Evolutionary conservation across 805 yeast species (phyloP).

Genomic region (Sugiyamaella lignohabitans): DNA sequence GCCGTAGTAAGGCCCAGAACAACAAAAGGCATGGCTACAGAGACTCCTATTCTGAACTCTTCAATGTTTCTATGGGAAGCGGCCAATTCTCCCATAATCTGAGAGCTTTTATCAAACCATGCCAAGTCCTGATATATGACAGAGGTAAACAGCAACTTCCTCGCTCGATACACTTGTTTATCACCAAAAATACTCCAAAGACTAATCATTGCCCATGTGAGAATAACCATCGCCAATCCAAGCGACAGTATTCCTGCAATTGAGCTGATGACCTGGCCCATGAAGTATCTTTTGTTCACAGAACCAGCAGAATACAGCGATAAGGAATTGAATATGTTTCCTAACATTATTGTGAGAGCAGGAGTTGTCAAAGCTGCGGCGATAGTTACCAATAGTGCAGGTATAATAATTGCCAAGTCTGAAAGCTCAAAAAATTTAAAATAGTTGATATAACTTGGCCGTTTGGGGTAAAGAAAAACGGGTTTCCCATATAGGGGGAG

Average conservation of each 20-base stretch:
- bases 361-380: conserved; percentile 15
- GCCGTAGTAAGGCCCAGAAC: conserved; percentile 49
- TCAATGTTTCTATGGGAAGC: conserved; percentile 51
- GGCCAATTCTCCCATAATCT: conserved; percentile 45
- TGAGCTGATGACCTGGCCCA: conserved; percentile 33
- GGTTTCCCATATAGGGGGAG: neutral
- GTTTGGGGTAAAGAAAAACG: neutral
- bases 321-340: conserved; percentile 50
- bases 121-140: conserved; percentile 42
- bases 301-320: conserved; percentile 32
- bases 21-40: conserved; percentile 58
- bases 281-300: conserved; percentile 30
- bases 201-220: conserved; percentile 49
- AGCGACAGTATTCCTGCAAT: conserved; percentile 38
- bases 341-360: conserved; percentile 50
- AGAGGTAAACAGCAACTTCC: conserved; percentile 40
- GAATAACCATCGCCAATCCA: conserved; percentile 41
- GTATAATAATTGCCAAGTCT: conserved; percentile 4
- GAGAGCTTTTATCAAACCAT: conserved; percentile 59
- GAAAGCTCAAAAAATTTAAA: neutral
- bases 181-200: conserved; percentile 72
- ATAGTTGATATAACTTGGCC: neutral
- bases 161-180: conserved; percentile 51
- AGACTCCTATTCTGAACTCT: conserved; percentile 59
- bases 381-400: conserved; percentile 8